These are phyloP conservation scores for Musa troglodytarum DNA, from an alignment of 176 grass and related monocot genomes.

Conservation along the genomic window DNA sequence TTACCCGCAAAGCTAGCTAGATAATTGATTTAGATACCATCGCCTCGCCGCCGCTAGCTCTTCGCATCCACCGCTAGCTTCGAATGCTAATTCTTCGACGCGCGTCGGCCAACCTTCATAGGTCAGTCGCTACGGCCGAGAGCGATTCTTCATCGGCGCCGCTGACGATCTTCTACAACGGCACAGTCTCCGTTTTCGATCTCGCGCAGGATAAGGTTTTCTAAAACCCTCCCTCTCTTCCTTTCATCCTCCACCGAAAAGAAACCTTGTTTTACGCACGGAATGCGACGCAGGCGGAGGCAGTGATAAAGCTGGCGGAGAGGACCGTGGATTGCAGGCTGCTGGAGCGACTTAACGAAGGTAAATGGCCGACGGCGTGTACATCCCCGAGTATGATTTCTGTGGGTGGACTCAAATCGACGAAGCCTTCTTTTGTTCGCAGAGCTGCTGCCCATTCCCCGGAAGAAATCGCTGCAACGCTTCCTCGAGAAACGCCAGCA, in stretches of 20 bases:
- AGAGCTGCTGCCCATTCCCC: background rate
- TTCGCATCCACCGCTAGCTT: no score
- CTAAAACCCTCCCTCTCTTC: no score
- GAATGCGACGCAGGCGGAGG: background rate
- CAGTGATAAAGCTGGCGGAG: background rate
- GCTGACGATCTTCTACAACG: conserved; percentile 21
- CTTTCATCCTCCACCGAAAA: no score
- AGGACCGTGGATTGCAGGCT: background rate
- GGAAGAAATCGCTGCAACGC: conserved; percentile 18
- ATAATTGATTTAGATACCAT: no score
- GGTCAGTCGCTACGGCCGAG: background rate
- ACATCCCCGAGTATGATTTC: no score
- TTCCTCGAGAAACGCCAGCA: conserved; percentile 20
- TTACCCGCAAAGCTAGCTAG: no score
- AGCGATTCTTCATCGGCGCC: background rate
- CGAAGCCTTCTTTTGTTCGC: background rate
- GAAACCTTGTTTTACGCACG: no score
- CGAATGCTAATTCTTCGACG: no score
- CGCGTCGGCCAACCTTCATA: background rate
- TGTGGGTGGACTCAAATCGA: background rate
- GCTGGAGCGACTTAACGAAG: background rate
- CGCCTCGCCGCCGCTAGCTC: no score
- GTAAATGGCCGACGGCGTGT: background rate
- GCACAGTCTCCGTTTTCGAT: conserved; percentile 11
- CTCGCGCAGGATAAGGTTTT: conserved; percentile 3